Conservation (phyloP, 805 yeast species). For the Kodamaea kakaduensis region DNA sequence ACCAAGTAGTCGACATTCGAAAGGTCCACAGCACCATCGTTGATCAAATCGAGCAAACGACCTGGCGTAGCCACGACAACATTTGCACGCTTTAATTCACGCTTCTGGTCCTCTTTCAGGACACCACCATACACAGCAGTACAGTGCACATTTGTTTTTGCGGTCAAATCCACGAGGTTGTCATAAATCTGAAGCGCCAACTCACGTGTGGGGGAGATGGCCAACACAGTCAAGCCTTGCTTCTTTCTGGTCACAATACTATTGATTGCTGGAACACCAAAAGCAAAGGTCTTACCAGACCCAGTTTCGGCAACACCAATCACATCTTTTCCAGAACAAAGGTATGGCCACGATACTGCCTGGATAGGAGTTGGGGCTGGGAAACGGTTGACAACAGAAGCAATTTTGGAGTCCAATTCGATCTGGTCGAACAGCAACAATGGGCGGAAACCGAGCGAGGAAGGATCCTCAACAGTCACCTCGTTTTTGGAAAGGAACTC, state of each 20-base stretch:
- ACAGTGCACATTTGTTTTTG: conserved; percentile 58
- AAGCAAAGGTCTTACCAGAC: conserved; percentile 95
- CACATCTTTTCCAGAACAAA: conserved; percentile 75
- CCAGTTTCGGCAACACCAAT: conserved; percentile 99
- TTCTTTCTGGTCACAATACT: conserved; percentile 48
- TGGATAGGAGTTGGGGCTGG: conserved; percentile 95
- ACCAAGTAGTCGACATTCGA: conserved; percentile 71
- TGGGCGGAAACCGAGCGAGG: conserved; percentile 55
- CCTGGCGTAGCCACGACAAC: conserved; percentile 99
- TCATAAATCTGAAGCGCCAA: conserved; percentile 92
- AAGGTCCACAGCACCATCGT: conserved; percentile 79
- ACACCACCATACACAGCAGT: conserved; percentile 97
- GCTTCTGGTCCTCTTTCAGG: conserved; percentile 87
- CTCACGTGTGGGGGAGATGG: conserved; percentile 96
- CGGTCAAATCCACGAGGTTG: conserved; percentile 65
- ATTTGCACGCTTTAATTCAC: conserved; percentile 59
- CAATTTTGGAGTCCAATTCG: conserved; percentile 49
- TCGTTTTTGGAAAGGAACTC: conserved; percentile 66
- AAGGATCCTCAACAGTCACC: conserved; percentile 74
- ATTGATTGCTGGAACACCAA: conserved; percentile 94
- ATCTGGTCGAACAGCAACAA: conserved; percentile 64
- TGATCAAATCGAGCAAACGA: conserved; percentile 81
- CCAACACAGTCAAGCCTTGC: conserved; percentile 66
- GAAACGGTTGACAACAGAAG: conserved; percentile 62
- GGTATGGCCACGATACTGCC: conserved; percentile 90